Percentiles rank a stretch among this genome's conserved stretches.
phyloP scores from a whole-genome alignment of 805 yeast genomes.

The Ogataea henricii region DNA sequence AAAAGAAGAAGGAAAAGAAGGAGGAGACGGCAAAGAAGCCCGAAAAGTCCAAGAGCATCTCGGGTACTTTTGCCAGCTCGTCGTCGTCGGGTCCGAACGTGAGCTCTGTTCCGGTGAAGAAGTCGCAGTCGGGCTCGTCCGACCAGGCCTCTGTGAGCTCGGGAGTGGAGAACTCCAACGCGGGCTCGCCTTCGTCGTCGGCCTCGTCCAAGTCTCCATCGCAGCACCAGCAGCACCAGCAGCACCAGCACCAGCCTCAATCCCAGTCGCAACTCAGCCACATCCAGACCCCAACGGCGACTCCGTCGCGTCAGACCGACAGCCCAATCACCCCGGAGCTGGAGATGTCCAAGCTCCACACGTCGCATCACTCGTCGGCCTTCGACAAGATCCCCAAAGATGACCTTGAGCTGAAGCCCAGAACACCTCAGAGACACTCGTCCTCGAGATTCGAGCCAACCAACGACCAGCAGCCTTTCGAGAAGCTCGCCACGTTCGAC shows the following conservation, averaged over 20 bases:
- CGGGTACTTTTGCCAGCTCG: constrained; percentile 11
- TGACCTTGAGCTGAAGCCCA: constrained; percentile 71
- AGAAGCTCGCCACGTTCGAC: constrained; percentile 81
- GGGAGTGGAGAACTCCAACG: constrained; percentile 18
- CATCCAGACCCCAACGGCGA: constrained; percentile 9
- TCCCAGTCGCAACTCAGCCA: constrained; percentile 1
- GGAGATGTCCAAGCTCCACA: constrained; percentile 32
- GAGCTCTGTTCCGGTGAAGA: constrained; percentile 18
- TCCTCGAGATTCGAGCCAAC: constrained; percentile 89
- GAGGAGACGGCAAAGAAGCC: constrained; percentile 32
- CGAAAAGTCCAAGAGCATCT: constrained; percentile 18
- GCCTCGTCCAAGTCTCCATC: constrained; percentile 22
- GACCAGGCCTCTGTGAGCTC: constrained; percentile 21
- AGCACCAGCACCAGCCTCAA: constrained; percentile 6
- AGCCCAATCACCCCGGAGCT: constrained; percentile 24
- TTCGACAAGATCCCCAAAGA: constrained; percentile 51
- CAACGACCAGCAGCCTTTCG: constrained; percentile 58
- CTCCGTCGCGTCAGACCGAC: constrained; percentile 14
- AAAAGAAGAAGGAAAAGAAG: constrained; percentile 45
- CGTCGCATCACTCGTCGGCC: constrained; percentile 31
- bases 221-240: constrained; percentile 15
- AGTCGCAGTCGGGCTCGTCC: constrained; percentile 18
- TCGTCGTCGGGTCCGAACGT: constrained; percentile 12
- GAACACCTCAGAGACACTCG: constrained; percentile 85
- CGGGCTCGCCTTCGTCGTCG: constrained; percentile 25